Percentiles rank a stretch among this genome's conserved stretches.
These are phyloP conservation scores for Phytophthora vignae DNA, from an alignment of 352 stramenopile genomes.

Conservation along the genomic window DNA sequence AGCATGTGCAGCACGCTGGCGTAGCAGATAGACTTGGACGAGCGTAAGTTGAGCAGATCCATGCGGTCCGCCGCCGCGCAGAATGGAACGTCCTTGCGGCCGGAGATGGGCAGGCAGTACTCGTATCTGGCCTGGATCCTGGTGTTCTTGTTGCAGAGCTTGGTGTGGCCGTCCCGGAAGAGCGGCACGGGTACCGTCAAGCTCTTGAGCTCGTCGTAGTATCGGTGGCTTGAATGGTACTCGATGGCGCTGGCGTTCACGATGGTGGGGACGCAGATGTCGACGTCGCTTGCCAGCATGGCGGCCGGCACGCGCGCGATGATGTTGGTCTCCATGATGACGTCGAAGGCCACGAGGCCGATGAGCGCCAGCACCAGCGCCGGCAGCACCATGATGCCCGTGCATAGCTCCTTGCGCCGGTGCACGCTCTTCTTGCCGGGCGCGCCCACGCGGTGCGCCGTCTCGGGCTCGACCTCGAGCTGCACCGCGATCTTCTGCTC, in stretches of 20 bases:
- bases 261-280: slow-evolving; percentile 12
- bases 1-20: slow-evolving; percentile 63
- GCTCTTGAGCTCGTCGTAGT: slow-evolving; percentile 20
- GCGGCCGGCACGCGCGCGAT: slow-evolving; percentile 11
- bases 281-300: slow-evolving; percentile 3
- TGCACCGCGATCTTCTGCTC: slow-evolving; percentile 4
- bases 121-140: slow-evolving; percentile 14
- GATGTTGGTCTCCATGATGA: slow-evolving; percentile 36
- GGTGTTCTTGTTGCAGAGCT: slow-evolving; percentile 29
- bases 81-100: slow-evolving; percentile 50
- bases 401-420: slow-evolving; percentile 21
- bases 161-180: slow-evolving; percentile 31
- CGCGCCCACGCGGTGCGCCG: background rate
- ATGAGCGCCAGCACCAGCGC: slow-evolving; percentile 11
- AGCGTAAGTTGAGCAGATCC: slow-evolving; percentile 43
- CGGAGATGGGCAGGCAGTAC: slow-evolving; percentile 63
- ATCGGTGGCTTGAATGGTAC: slow-evolving; percentile 22
- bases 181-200: slow-evolving; percentile 19
- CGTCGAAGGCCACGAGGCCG: slow-evolving; percentile 25
- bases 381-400: slow-evolving; percentile 13
- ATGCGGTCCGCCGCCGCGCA: slow-evolving; percentile 53
- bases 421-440: slow-evolving; percentile 12
- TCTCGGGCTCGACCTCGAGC: background rate
- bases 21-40: slow-evolving; percentile 43
- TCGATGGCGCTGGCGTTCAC: slow-evolving; percentile 23